Conservation (phyloP, 164 flowering plant species). For the Nelumbo lutea region DNA sequence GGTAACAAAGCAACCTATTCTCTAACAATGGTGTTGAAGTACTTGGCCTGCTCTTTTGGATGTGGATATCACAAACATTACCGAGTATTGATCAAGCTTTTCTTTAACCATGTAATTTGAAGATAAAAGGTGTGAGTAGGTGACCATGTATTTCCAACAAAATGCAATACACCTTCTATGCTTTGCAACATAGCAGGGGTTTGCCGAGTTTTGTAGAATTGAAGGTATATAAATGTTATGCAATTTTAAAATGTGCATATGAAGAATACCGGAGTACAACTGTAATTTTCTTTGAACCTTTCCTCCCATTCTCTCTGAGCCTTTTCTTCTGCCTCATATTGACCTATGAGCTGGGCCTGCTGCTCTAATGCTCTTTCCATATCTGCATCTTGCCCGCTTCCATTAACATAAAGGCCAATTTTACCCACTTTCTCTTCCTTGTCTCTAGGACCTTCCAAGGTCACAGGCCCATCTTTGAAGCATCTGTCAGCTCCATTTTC, state of each 20-base stretch:
- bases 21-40: not conserved
- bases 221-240: not conserved
- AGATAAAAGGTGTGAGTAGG: too few species aligned
- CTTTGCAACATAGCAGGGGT: not conserved
- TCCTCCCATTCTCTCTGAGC: constrained; percentile 95
- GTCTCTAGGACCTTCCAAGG: constrained; percentile 8
- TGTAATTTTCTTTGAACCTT: constrained; percentile 57
- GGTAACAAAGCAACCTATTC: not conserved
- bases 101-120: too few species aligned
- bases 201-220: not conserved
- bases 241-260: not conserved
- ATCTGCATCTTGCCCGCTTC: constrained; percentile 27
- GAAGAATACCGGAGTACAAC: constrained; percentile 49
- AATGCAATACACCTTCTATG: not conserved
- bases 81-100: too few species aligned
- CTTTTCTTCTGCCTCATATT: constrained; percentile 71
- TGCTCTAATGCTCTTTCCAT: constrained; percentile 64
- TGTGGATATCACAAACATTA: too few species aligned
- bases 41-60: too few species aligned
- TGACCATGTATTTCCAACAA: not conserved
- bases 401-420: constrained; percentile 17
- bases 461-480: constrained; percentile 16
- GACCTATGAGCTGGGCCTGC: constrained; percentile 60
- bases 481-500: constrained; percentile 16
- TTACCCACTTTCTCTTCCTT: constrained; percentile 15